Percentiles rank a stretch among this genome's conserved stretches.
Conservation (phyloP, 2,329 filamentous ascomycete species). For the Calonectria pseudoreteaudii region DNA sequence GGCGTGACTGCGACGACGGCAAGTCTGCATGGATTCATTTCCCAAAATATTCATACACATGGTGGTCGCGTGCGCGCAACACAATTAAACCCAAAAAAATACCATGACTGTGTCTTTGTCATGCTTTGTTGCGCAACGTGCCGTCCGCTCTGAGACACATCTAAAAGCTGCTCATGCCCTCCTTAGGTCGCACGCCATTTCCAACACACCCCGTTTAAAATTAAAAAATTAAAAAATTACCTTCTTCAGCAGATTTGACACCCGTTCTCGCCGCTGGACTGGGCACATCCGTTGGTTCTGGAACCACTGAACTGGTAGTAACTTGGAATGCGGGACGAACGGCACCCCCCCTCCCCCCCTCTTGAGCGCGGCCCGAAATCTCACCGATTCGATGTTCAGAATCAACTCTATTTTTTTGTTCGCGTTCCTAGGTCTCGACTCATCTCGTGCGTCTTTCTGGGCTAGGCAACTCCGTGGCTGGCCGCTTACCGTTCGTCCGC, state of each 20-base stretch:
- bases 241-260: background rate
- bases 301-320: background rate
- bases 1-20: background rate
- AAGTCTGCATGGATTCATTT: background rate
- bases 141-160: background rate
- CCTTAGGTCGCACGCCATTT: background rate
- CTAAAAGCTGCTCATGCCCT: background rate
- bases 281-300: background rate
- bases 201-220: background rate
- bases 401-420: background rate
- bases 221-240: background rate
- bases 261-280: background rate
- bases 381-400: background rate
- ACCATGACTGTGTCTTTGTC: background rate
- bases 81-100: background rate
- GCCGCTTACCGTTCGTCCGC: background rate
- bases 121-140: background rate
- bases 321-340: background rate
- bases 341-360: no score
- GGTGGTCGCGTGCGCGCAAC: background rate
- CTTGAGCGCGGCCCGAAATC: background rate
- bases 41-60: no score
- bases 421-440: constrained; percentile 1
- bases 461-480: background rate
- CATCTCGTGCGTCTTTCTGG: background rate